These are phyloP conservation scores for Xylaria sp. DNA, from an alignment of 2,329 filamentous ascomycete genomes.

Conservation along the genomic window DNA sequence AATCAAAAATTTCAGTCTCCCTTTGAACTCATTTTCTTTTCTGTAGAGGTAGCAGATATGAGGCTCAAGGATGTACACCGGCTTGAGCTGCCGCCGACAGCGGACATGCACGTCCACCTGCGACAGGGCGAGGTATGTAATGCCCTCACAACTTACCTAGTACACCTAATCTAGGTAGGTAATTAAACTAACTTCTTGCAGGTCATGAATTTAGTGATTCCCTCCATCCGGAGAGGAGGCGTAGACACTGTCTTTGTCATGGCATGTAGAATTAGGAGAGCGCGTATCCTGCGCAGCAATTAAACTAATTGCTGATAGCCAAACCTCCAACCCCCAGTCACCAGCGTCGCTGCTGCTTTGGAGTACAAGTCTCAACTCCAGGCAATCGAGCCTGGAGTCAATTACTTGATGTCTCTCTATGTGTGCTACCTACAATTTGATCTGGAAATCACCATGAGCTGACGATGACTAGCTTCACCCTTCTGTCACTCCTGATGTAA, in stretches of 20 bases:
- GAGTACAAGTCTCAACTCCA: conserved; percentile 68
- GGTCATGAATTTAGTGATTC: conserved; percentile 59
- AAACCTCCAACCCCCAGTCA: conserved; percentile 28
- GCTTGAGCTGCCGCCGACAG: conserved; percentile 65
- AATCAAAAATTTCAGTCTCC: background rate
- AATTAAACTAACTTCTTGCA: conserved; percentile 45
- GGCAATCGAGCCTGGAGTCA: conserved; percentile 65
- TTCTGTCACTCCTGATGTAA: conserved; percentile 69
- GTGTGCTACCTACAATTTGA: conserved; percentile 38
- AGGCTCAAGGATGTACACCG: conserved; percentile 44
- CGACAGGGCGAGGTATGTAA: conserved; percentile 60
- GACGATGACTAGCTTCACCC: conserved; percentile 54
- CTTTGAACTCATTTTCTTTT: background rate
- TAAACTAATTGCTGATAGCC: conserved; percentile 25
- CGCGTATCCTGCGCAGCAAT: conserved; percentile 19
- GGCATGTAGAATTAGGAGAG: conserved; percentile 26
- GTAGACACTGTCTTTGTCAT: conserved; percentile 67
- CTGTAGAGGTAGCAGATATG: conserved; percentile 38
- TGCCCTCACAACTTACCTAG: background rate
- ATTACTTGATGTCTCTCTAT: conserved; percentile 77
- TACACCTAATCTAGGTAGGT: background rate
- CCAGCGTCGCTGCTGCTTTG: conserved; percentile 61
- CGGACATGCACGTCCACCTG: conserved; percentile 75
- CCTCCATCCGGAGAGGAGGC: conserved; percentile 63
- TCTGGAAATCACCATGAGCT: conserved; percentile 24